Evolutionary conservation across 2,329 filamentous ascomycete genomes (phyloP).

Genomic region (Raffaelea ambrosiae): DNA sequence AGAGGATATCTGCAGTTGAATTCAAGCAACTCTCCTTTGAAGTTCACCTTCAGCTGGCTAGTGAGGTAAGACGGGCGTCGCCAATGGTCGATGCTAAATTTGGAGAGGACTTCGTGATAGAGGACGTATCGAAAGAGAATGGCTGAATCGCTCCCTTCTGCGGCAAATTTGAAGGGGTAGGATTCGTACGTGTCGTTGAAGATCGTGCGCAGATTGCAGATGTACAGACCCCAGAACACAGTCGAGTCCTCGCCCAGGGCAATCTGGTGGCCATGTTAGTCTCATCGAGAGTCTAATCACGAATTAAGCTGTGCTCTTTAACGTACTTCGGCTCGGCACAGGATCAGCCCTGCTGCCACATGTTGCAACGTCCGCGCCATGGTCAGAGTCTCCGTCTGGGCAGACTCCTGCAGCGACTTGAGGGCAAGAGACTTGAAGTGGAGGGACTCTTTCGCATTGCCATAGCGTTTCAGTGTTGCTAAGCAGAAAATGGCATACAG

Average conservation of each 20-base stretch:
- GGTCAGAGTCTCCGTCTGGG: background rate
- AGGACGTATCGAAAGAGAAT: slow-evolving; percentile 20
- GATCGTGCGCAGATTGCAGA: slow-evolving; percentile 7
- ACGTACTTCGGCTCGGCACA: slow-evolving; percentile 7
- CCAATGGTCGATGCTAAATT: slow-evolving; percentile 19
- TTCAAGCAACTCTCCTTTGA: background rate
- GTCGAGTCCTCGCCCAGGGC: slow-evolving; percentile 4
- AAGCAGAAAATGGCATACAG: slow-evolving; percentile 7
- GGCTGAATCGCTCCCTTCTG: slow-evolving; percentile 10
- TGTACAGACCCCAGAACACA: slow-evolving; percentile 9
- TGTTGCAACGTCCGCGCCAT: slow-evolving; percentile 4
- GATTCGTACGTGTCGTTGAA: slow-evolving; percentile 14
- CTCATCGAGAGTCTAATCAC: too few relatives aligned
- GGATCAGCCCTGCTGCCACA: slow-evolving; percentile 6
- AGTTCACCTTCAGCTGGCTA: background rate
- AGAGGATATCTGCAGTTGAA: slow-evolving; percentile 1
- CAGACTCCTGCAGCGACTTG: slow-evolving; percentile 3
- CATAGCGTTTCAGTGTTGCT: slow-evolving; percentile 4
- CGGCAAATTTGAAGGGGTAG: slow-evolving; percentile 1
- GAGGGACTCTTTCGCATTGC: slow-evolving; percentile 3
- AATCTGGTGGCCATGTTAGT: background rate
- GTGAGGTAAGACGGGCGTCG: slow-evolving; percentile 6
- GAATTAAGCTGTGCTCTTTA: background rate
- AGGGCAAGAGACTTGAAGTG: slow-evolving; percentile 8
- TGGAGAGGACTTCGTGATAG: slow-evolving; percentile 20